These are phyloP conservation scores for Candida namnaoensis DNA, from an alignment of 805 yeast species.

Conservation along the genomic window DNA sequence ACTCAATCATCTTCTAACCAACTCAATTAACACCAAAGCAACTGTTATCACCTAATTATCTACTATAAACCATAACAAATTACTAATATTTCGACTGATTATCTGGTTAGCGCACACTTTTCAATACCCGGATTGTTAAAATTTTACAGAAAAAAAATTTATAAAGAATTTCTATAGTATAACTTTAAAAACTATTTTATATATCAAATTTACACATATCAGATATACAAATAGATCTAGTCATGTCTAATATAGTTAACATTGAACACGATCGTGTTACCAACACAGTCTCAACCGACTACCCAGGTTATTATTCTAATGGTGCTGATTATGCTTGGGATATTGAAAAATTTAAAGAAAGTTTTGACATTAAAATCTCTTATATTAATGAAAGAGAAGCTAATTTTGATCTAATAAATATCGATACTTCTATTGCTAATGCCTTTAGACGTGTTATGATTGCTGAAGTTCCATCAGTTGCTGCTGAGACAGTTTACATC, in stretches of 20 bases:
- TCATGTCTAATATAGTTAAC: slow-evolving; percentile 52
- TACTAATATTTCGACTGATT: no score
- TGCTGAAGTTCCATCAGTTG: slow-evolving; percentile 93
- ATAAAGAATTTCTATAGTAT: no score
- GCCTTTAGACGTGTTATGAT: slow-evolving; percentile 97
- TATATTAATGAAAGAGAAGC: slow-evolving; percentile 61
- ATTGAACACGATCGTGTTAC: slow-evolving; percentile 88
- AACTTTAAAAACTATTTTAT: no score
- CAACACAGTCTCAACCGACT: slow-evolving; percentile 82
- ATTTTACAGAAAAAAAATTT: no score
- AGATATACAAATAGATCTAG: no score
- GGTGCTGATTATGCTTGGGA: slow-evolving; percentile 72
- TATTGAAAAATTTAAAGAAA: slow-evolving; percentile 65
- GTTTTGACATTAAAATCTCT: slow-evolving; percentile 58
- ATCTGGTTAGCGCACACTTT: no score
- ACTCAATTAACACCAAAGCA: no score
- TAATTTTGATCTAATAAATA: slow-evolving; percentile 77
- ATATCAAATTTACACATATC: no score
- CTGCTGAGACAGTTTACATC: slow-evolving; percentile 85
- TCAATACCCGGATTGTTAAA: no score
- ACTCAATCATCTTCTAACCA: no score
- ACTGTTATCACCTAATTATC: no score
- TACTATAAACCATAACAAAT: no score
- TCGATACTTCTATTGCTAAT: slow-evolving; percentile 91
- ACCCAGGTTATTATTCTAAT: slow-evolving; percentile 72